phyloP scores from a whole-genome alignment of 305 asterid species.

The Fraxinus albicans region DNA sequence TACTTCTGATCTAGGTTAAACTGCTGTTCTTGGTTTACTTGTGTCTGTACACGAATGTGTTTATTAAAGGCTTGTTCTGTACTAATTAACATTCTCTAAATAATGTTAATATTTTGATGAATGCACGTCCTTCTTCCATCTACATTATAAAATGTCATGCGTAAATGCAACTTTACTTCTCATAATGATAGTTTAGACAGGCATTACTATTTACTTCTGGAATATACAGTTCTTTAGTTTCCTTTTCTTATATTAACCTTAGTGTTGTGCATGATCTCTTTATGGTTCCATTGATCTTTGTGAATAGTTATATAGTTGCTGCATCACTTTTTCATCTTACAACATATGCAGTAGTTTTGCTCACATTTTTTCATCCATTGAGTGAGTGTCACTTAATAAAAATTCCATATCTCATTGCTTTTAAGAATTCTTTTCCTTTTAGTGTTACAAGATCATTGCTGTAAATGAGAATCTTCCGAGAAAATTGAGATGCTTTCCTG shows the following conservation, averaged over 20 bases:
- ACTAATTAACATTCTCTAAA: not conserved
- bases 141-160: not conserved
- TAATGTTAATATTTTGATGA: not conserved
- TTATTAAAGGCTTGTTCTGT: not conserved
- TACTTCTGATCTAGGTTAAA: not conserved
- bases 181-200: constrained; percentile 15
- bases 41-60: not conserved
- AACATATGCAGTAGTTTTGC: constrained; percentile 10
- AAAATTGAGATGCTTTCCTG: not conserved
- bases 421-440: not conserved
- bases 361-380: not conserved
- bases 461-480: not conserved
- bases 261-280: not conserved
- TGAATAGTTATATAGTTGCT: not conserved
- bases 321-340: constrained; percentile 5
- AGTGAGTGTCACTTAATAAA: not conserved
- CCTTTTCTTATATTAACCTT: not conserved
- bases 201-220: not conserved
- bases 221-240: constrained; percentile 3
- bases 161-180: not conserved
- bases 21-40: constrained; percentile 13
- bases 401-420: not conserved
- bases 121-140: not conserved
- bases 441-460: not conserved
- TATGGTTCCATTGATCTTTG: not conserved